phyloP scores from a whole-genome alignment of 306 rosid species.

The Cucurbita maxima region DNA sequence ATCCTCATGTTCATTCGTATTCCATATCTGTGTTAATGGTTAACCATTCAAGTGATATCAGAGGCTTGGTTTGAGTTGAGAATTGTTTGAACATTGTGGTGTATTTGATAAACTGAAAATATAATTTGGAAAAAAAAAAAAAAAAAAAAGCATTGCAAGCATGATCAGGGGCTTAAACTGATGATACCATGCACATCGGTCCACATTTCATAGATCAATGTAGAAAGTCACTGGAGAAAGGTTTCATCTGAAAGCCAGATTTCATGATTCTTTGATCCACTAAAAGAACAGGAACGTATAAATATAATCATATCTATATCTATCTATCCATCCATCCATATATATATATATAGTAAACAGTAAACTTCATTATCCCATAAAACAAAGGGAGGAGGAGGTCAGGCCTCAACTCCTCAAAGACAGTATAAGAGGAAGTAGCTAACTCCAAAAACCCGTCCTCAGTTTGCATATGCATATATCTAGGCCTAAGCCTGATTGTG shows the following conservation, averaged over 20 bases:
- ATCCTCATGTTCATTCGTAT: slow-evolving; percentile 64
- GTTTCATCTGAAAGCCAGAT: background rate
- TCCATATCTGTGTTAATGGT: slow-evolving; percentile 43
- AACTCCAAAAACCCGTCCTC: no score
- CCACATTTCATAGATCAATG: background rate
- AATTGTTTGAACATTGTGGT: background rate
- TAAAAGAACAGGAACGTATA: background rate
- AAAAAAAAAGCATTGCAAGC: background rate
- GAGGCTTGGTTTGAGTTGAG: background rate
- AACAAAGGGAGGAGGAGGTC: background rate
- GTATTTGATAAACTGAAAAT: background rate
- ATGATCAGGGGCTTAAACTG: background rate
- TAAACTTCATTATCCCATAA: background rate
- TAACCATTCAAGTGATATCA: background rate
- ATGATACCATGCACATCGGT: background rate
- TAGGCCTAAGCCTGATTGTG: no score
- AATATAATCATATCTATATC: no score
- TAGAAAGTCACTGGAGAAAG: background rate
- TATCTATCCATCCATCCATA: no score
- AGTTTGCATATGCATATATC: no score
- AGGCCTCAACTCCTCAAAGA: background rate
- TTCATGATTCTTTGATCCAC: background rate
- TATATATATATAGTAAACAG: background rate
- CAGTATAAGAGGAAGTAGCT: background rate
- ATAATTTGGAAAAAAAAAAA: background rate